Evolutionary conservation across 805 yeast genomes (phyloP), one percentile per base, ranked within the genome.

Genomic region (Pachysolen tannophilus): DNA sequence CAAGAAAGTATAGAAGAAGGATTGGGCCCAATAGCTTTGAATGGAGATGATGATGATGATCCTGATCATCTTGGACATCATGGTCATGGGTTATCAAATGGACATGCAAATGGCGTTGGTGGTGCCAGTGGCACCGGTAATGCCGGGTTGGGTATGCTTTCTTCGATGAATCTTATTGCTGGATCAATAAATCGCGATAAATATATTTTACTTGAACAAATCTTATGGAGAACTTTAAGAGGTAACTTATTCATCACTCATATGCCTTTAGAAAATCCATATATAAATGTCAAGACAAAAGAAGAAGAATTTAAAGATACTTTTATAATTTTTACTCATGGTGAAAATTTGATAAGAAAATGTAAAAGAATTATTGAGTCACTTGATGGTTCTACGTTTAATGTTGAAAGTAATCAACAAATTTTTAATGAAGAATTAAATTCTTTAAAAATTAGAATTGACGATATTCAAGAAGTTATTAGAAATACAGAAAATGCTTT

Each of bases 261-360:
- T 53, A 73, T 75, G 33, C 90, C 84, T 40, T 74, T 90, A 37
- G 71, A 73, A 9, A 84, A 80, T 47, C 72, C 77, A 3, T 61
- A 84, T 15, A 63, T 68, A 44, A 90, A 85, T 48, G 59, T 69
- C 23, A 66, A 72, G 48, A 55, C 78, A 16, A 72, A 72, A 26
- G 66, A 68, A 21, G 56, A 60, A 31, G 72, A 77, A 5, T 72
- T 67, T 39, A 88, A 88, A 58, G 84, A 82, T 50, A 82, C 86
- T 28, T 88, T 92, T 49, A 70, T 92, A 36, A 78, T 90, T 23
- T 88, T 90, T 52, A 83, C 97, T 14, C 97, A 92, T 59, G 99
- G 99, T 50, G 63, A 72, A 15, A 64, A 75, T 31, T 67, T 92
- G 38, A 59, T 81, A 34, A 66, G 67, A 42, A 77, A 85, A 52